These are phyloP conservation scores for Limnomonas spitsbergensis DNA, from an alignment of 139 green algal genomes.

Conservation along the genomic window DNA sequence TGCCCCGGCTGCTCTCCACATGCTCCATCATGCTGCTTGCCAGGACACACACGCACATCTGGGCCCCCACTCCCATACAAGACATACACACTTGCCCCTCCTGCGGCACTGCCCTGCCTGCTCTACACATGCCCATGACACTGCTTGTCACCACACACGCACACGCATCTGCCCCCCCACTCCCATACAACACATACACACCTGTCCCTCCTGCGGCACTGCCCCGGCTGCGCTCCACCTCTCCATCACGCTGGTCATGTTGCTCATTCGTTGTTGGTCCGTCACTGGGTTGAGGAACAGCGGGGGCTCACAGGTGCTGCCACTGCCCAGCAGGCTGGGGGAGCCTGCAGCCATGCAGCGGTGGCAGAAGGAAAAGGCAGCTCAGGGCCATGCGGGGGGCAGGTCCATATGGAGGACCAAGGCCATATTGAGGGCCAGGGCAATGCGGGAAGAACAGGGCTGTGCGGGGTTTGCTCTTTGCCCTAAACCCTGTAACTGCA, in stretches of 20 bases:
- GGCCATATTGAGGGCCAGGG: too few relatives aligned
- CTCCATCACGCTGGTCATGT: slow-evolving; percentile 14
- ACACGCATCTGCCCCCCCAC: too few relatives aligned
- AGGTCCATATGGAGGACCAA: too few relatives aligned
- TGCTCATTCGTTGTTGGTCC: slow-evolving; percentile 27
- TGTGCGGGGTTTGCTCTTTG: too few relatives aligned
- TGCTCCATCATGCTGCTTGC: not conserved
- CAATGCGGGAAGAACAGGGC: too few relatives aligned
- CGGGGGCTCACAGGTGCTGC: not conserved
- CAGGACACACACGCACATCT: too few relatives aligned
- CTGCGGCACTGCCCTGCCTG: not conserved
- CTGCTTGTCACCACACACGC: too few relatives aligned
- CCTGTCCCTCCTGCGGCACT: not conserved
- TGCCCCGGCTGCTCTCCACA: not conserved
- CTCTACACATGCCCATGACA: slow-evolving; percentile 3
- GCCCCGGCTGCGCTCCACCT: not conserved
- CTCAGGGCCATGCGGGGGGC: too few relatives aligned
- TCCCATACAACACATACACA: too few relatives aligned
- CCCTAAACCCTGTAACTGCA: too few relatives aligned
- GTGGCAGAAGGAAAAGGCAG: too few relatives aligned
- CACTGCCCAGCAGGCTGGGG: not conserved
- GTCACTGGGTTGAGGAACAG: slow-evolving; percentile 19
- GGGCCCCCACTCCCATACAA: too few relatives aligned
- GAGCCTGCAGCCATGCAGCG: not conserved
- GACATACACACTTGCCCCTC: not conserved